Evolutionary conservation across 768 basidiomycete genomes (phyloP).

Genomic region (Cystofilobasidium macerans): DNA sequence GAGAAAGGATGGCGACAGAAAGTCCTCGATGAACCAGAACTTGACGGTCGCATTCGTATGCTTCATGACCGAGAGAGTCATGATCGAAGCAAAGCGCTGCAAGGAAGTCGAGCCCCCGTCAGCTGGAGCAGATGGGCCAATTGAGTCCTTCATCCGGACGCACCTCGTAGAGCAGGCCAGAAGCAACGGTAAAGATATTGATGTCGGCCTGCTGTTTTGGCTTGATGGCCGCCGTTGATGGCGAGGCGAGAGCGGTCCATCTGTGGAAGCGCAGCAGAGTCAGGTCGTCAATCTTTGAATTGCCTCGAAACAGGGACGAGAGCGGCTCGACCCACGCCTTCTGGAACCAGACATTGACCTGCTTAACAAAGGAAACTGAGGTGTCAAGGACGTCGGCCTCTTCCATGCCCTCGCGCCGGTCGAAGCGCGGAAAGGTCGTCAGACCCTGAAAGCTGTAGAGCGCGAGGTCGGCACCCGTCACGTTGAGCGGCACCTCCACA

Average conservation of each 20-base stretch:
- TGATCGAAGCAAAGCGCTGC: slow-evolving; percentile 92
- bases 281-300: no score
- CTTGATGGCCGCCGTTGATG: slow-evolving; percentile 27
- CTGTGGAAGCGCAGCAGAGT: neutral
- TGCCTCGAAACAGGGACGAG: neutral
- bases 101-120: neutral
- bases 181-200: slow-evolving; percentile 98
- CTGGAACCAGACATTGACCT: neutral
- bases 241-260: neutral
- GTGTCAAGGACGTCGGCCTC: slow-evolving; percentile 62
- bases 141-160: slow-evolving; percentile 27
- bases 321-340: neutral
- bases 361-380: neutral
- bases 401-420: slow-evolving; percentile 64
- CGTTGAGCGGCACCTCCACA: slow-evolving; percentile 57
- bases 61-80: slow-evolving; percentile 89
- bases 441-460: slow-evolving; percentile 82
- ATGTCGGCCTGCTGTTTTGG: slow-evolving; percentile 63
- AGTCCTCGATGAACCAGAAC: slow-evolving; percentile 99
- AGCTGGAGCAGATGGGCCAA: neutral
- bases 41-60: slow-evolving; percentile 93
- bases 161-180: slow-evolving; percentile 91
- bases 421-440: slow-evolving; percentile 72
- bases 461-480: slow-evolving; percentile 56
- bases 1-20: slow-evolving; percentile 92